These are phyloP conservation scores for Pyrus hybrid DNA, from an alignment of 331 rosid species.

Conservation along the genomic window DNA sequence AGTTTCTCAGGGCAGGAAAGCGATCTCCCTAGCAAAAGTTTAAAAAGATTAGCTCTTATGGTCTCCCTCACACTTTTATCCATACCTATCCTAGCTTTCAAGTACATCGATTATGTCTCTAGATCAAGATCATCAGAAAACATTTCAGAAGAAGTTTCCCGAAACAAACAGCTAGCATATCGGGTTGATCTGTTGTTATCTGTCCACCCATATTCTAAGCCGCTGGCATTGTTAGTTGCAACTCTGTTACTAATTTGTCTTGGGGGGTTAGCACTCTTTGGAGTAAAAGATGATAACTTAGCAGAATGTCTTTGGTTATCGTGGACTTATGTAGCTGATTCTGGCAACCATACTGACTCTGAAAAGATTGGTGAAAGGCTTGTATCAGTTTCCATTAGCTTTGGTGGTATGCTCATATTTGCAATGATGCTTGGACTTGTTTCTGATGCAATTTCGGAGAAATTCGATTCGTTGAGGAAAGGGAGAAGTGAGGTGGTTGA, in stretches of 20 bases:
- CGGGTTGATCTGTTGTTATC: conserved; percentile 69
- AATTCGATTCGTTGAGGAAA: conserved; percentile 82
- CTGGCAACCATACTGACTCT: conserved; percentile 81
- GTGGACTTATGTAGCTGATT: conserved; percentile 84
- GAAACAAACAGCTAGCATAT: conserved; percentile 66
- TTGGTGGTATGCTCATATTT: conserved; percentile 92
- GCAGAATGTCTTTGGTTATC: conserved; percentile 81
- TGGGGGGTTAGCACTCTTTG: conserved; percentile 78
- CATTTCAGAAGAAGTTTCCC: conserved; percentile 53
- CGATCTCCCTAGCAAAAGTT: conserved; percentile 27
- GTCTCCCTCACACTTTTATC: conserved; percentile 42
- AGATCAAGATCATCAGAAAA: conserved; percentile 51
- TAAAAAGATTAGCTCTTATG: conserved; percentile 43
- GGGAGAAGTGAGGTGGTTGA: conserved; percentile 91
- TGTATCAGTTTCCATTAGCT: conserved; percentile 83
- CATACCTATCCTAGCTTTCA: conserved; percentile 42
- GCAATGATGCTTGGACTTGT: conserved; percentile 99
- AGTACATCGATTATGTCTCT: conserved; percentile 52
- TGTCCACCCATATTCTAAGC: conserved; percentile 81
- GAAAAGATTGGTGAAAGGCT: conserved; percentile 63
- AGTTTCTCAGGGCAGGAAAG: conserved; percentile 19
- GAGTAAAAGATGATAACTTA: conserved; percentile 64
- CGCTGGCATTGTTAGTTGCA: conserved; percentile 70
- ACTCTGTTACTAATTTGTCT: conserved; percentile 65
- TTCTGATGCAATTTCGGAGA: conserved; percentile 82